Evolutionary conservation across 805 yeast species (phyloP), one percentile per base, ranked within the genome.

Genomic region (Wickerhamiella slavikovae): DNA sequence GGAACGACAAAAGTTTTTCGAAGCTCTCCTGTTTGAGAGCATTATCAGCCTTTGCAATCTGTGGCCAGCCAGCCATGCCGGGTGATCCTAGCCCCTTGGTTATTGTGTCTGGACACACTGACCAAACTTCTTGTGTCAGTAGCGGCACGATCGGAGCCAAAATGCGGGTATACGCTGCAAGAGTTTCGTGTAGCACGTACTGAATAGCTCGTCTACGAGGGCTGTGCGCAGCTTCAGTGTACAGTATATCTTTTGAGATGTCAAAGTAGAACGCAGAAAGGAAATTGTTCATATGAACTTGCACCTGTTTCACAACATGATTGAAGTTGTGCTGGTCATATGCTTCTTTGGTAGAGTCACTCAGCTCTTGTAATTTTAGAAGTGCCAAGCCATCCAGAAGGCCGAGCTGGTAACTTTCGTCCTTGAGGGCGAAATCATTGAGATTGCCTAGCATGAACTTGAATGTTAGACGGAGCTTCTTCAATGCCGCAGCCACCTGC

Each of bases 101-200:
- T 22, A 57, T 29, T 13, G 29, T 38, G 3, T 30, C 36, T 8
- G 66, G 71, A 3, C 65, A 42, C 34, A 60, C 58, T 22, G 67
- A 66, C 93, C 94, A 83, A 0, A 68, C 80, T 44, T 89, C 95
- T 51, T 89, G 96, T 0, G 85, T 62, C 33, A 83, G 55, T 3
- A 79, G 47, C 1, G 99, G 99, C 22, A 75, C 52, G 1, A 89
- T 67, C 2, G 98, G 96, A 1, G 82, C 62, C 32, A 85, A 47
- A 1, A 78, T 48, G 0, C 77, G 63, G n/a, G 69, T 48, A 43
- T 80, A 76, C 0, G 69, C 60, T 25, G 57, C 58, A 12, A 80
- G 53, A 10, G 78, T 57, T 26, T 55, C 38, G 12, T 42, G 33
- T 29, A 89, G 55, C 0, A 75, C 85, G 3, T 76, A 70, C 48